These are phyloP conservation scores for Teratosphaeria zuluensis DNA, from an alignment of 2,329 filamentous ascomycete genomes.

Conservation along the genomic window DNA sequence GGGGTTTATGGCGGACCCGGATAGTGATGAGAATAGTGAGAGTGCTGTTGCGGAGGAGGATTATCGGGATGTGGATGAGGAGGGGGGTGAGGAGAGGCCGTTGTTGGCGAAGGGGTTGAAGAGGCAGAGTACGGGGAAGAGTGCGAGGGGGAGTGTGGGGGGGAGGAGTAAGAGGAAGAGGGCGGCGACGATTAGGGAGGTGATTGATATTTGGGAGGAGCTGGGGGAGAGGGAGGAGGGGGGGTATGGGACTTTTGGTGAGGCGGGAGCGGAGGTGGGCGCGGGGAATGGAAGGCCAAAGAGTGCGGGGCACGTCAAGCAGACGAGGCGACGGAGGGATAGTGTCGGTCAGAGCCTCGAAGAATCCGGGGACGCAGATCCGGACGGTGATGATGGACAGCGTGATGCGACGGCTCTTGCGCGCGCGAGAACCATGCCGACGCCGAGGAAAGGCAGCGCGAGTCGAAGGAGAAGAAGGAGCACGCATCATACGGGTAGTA, in stretches of 20 bases:
- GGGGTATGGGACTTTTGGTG: constrained; percentile 16
- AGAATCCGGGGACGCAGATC: no score
- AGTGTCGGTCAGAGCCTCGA: constrained; percentile 1
- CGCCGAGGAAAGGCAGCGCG: constrained; percentile 1
- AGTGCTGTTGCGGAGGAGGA: constrained; percentile 9
- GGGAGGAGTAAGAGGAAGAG: constrained; percentile 16
- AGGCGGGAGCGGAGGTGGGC: not conserved
- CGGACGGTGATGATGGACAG: not conserved
- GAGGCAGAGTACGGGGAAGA: constrained; percentile 2
- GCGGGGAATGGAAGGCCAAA: constrained; percentile 7
- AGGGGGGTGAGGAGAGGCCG: constrained; percentile 1
- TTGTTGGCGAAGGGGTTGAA: constrained; percentile 1
- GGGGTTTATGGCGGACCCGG: constrained; percentile 40
- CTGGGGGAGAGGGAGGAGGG: constrained; percentile 16
- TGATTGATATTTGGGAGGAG: constrained; percentile 24
- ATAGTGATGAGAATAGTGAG: constrained; percentile 15
- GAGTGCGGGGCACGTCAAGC: constrained; percentile 7
- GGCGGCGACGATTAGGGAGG: constrained; percentile 23
- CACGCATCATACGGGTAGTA: constrained; percentile 11
- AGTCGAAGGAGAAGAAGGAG: constrained; percentile 11
- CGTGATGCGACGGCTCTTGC: constrained; percentile 2
- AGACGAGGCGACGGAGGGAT: constrained; percentile 11
- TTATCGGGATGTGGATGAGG: constrained; percentile 1
- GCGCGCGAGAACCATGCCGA: constrained; percentile 8
- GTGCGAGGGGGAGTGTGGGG: constrained; percentile 2